phyloP scores from a whole-genome alignment of 176 grass and related monocot species.

The Dendrocalamus sinicus region DNA sequence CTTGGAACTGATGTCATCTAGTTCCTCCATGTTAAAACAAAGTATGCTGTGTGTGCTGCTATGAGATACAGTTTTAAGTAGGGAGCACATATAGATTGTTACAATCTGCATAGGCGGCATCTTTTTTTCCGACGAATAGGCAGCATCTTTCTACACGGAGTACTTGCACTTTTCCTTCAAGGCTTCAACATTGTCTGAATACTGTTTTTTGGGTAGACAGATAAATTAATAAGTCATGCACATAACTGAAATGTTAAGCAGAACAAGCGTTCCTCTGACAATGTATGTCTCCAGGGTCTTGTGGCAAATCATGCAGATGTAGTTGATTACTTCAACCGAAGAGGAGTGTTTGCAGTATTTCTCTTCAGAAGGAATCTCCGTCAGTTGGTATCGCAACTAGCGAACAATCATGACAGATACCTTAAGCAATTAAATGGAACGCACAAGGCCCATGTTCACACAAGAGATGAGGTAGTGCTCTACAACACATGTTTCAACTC shows the following conservation, averaged over 20 bases:
- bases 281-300: conserved; percentile 65
- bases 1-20: not conserved
- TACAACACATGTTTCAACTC: not conserved
- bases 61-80: not conserved
- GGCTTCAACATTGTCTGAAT: not conserved
- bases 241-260: conserved; percentile 17
- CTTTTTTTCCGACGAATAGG: too few species aligned
- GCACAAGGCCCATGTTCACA: conserved; percentile 90
- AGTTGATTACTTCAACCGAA: conserved; percentile 72
- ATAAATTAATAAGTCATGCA: not conserved
- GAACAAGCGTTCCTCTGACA: conserved; percentile 14
- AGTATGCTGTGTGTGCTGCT: not conserved
- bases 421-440: conserved; percentile 88
- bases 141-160: not conserved
- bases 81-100: not conserved
- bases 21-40: not conserved
- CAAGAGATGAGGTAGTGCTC: conserved; percentile 60
- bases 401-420: conserved; percentile 80
- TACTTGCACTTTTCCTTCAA: conserved; percentile 17
- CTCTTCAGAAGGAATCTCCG: conserved; percentile 88
- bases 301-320: conserved; percentile 59
- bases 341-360: conserved; percentile 74
- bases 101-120: not conserved
- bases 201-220: not conserved
- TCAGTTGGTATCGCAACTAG: conserved; percentile 72